Base-by-base conservation (phyloP, 176 grass and related monocot species). In the Lolium multiflorum region DNA sequence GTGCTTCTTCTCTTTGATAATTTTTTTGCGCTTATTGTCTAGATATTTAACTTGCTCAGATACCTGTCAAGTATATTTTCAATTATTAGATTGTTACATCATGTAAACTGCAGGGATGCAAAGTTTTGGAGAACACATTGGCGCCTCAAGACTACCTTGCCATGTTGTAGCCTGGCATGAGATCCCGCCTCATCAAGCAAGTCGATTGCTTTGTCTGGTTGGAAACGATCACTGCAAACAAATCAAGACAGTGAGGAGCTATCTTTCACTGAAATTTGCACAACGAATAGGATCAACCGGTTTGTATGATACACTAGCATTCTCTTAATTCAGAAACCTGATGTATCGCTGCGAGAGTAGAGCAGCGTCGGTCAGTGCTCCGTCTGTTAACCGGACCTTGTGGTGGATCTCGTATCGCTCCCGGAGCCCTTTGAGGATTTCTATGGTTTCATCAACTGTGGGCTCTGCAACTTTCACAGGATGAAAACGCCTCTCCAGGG, bases 151-250 rank as follows among this genome's bases (percentile, higher is more conserved):
- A 64, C 26, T 64, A 98, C 95, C 91, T 95, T 85, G 60, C 91
- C 93, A 87, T 98, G 95, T 2, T 81, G 93, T 81, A 93, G 81
- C 54, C 93, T 92, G 24, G 93, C 96, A 63, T 85, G 87, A 47
- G 91, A 95, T 57, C 93, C 96, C 63, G 91, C 93, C 89, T 93
- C 93, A 88, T 98, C 93, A 87, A 95, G 77, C 93, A 98, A 89
- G 85, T 93, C 93, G 84, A 98, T 93, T 81, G 96, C 91, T 89
- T 98, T 98, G 83, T 93, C 96, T 2, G 93, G 93, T 25, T 95
- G 85, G 71, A 98, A 98, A 72, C 96, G 93, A 14, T 98, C 89
- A 41, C 96, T 98, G 77, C 9, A 79, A 85, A 77, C 20, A 79
- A 82, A 56, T 2, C 81, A 61, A 82, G 41, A 20, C 1, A 25